These are phyloP conservation scores for Vickermania ingenoplastis DNA, from an alignment of 208 protist species.

Conservation along the genomic window DNA sequence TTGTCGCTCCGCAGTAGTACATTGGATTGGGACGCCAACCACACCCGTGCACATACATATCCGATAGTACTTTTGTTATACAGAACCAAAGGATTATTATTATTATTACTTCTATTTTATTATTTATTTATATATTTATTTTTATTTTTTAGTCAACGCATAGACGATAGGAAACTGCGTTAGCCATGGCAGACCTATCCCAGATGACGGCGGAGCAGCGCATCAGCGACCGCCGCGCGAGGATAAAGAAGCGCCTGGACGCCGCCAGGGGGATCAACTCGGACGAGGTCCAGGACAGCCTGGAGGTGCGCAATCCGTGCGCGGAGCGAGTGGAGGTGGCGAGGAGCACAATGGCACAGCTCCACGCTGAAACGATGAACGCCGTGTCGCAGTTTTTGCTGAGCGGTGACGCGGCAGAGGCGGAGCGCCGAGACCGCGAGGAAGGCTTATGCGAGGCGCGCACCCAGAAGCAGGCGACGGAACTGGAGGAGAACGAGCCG, in stretches of 20 bases:
- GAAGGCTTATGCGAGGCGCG: slow-evolving; percentile 29
- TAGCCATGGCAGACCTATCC: background rate
- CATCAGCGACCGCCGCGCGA: slow-evolving; percentile 38
- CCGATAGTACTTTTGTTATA: too few species aligned
- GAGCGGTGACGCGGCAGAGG: slow-evolving; percentile 51
- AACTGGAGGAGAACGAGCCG: slow-evolving; percentile 43
- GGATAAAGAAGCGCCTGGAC: slow-evolving; percentile 23
- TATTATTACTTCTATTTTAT: too few species aligned
- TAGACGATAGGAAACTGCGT: too few species aligned
- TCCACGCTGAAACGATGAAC: slow-evolving; percentile 26
- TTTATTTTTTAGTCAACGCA: too few species aligned
- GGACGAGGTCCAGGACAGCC: slow-evolving; percentile 3
- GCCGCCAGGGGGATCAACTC: slow-evolving; percentile 2
- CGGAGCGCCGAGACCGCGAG: slow-evolving; percentile 50
- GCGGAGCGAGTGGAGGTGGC: slow-evolving; percentile 18
- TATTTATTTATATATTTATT: too few species aligned
- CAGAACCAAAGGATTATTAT: too few species aligned
- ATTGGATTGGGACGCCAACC: too few species aligned
- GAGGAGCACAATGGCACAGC: slow-evolving; percentile 26
- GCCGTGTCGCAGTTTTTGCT: slow-evolving; percentile 58
- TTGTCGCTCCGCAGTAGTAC: too few species aligned
- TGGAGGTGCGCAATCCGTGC: background rate
- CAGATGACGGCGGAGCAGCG: slow-evolving; percentile 38
- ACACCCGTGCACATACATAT: too few species aligned
- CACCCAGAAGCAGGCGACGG: slow-evolving; percentile 25